Percentiles rank a stretch among this genome's conserved stretches.
phyloP scores from a whole-genome alignment of 768 basidiomycete genomes.

The Tulasnella sp. region DNA sequence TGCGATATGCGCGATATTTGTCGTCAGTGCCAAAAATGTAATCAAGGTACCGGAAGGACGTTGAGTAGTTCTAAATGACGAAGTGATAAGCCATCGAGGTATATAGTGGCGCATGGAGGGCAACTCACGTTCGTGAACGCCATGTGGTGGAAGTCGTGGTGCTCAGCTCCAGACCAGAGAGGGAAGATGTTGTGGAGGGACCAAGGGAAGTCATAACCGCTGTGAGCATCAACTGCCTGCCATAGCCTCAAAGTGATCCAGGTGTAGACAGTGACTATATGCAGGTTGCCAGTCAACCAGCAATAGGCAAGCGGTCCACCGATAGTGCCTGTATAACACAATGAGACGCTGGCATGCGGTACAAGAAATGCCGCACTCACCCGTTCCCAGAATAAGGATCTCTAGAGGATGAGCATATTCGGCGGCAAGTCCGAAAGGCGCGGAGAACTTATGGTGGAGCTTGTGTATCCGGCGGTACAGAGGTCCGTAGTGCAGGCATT shows the following conservation, averaged over 20 bases:
- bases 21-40: slow-evolving; percentile 77
- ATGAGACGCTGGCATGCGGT: not conserved
- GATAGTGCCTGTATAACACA: slow-evolving; percentile 58
- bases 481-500: slow-evolving; percentile 69
- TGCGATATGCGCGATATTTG: slow-evolving; percentile 75
- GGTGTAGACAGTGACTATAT: slow-evolving; percentile 84
- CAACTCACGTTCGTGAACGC: slow-evolving; percentile 58
- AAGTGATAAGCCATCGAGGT: slow-evolving; percentile 2
- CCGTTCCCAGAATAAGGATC: slow-evolving; percentile 73
- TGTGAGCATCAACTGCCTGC: slow-evolving; percentile 96
- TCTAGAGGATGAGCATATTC: slow-evolving; percentile 98
- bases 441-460: slow-evolving; percentile 93
- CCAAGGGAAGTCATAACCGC: slow-evolving; percentile 98
- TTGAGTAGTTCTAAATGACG: slow-evolving; percentile 55
- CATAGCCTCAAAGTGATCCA: slow-evolving; percentile 92
- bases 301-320: slow-evolving; percentile 79
- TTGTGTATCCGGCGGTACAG: slow-evolving; percentile 93
- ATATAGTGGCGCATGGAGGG: not conserved
- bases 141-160: slow-evolving; percentile 99
- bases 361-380: not conserved
- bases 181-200: slow-evolving; percentile 83
- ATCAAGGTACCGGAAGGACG: slow-evolving; percentile 92
- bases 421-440: slow-evolving; percentile 93
- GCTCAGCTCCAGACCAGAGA: slow-evolving; percentile 95
- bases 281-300: slow-evolving; percentile 60